Evolutionary conservation across 768 basidiomycete species (phyloP).

Genomic region (Leucocoprinus leucothites): DNA sequence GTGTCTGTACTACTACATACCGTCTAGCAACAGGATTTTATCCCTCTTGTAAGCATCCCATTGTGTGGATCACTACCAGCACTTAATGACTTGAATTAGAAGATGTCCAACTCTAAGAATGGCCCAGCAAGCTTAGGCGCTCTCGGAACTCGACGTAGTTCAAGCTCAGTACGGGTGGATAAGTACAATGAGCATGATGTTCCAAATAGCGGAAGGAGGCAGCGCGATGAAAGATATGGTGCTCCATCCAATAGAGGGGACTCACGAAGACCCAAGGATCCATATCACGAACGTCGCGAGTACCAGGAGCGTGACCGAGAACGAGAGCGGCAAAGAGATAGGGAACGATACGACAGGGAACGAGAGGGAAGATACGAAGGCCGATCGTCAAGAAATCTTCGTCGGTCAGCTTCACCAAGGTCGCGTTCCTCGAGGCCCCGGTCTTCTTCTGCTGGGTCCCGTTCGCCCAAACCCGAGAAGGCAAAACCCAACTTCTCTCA

Average conservation of each 20-base stretch:
- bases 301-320: slow-evolving; percentile 38
- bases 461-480: slow-evolving; percentile 33
- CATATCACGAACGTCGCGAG: slow-evolving; percentile 13
- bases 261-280: slow-evolving; percentile 1
- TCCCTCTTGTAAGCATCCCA: too few species aligned
- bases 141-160: too few species aligned
- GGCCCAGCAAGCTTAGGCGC: too few species aligned
- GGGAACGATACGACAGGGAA: slow-evolving; percentile 38
- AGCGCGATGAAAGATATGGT: not conserved
- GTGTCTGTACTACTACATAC: too few species aligned
- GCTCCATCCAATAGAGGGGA: not conserved
- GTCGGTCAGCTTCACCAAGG: slow-evolving; percentile 66
- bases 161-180: too few species aligned
- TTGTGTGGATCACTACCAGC: too few species aligned
- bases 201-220: slow-evolving; percentile 7
- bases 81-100: too few species aligned
- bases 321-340: slow-evolving; percentile 39
- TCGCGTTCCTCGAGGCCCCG: slow-evolving; percentile 40
- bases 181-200: not conserved
- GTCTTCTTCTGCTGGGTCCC: slow-evolving; percentile 38
- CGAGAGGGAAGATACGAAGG: slow-evolving; percentile 25
- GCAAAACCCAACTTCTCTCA: slow-evolving; percentile 86
- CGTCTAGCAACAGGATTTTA: too few species aligned
- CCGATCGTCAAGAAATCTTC: slow-evolving; percentile 23
- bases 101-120: too few species aligned